phyloP scores from a whole-genome alignment of 305 asterid genomes.

The Rubia peregrina region DNA sequence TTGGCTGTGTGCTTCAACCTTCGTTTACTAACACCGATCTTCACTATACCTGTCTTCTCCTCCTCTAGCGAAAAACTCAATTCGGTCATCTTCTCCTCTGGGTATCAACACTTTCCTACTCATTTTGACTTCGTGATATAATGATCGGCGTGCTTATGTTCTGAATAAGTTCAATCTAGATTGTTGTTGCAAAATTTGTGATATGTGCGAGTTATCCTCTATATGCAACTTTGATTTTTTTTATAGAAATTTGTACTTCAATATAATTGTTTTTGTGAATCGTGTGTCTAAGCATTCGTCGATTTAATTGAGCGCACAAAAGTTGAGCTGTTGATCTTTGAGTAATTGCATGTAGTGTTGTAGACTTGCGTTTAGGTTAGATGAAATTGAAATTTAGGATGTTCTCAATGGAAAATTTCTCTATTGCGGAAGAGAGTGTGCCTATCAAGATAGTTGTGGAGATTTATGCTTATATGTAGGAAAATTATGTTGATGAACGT shows the following conservation, averaged over 20 bases:
- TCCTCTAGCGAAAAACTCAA: conserved; percentile 74
- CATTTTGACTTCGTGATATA: not conserved
- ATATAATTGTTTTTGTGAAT: not conserved
- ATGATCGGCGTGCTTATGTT: not conserved
- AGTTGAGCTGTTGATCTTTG: too few species aligned
- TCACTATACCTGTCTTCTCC: conserved; percentile 75
- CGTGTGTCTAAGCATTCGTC: not conserved
- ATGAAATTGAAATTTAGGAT: not conserved
- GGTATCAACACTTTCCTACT: conserved; percentile 32
- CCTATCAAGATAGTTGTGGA: too few species aligned
- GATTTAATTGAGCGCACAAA: not conserved
- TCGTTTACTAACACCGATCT: conserved; percentile 63
- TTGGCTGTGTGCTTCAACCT: conserved; percentile 90
- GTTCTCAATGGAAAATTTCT: not conserved
- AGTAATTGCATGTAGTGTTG: not conserved
- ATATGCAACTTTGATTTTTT: not conserved
- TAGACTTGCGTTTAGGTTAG: not conserved
- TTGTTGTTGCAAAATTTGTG: not conserved
- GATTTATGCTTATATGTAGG: too few species aligned
- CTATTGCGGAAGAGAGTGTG: not conserved
- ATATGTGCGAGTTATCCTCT: not conserved
- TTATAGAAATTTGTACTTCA: not conserved
- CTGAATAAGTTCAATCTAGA: not conserved
- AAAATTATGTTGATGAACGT: not conserved
- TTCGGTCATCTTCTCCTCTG: conserved; percentile 62